These are phyloP conservation scores for Platanus orientalis DNA, from an alignment of 164 flowering plant genomes.

Conservation along the genomic window DNA sequence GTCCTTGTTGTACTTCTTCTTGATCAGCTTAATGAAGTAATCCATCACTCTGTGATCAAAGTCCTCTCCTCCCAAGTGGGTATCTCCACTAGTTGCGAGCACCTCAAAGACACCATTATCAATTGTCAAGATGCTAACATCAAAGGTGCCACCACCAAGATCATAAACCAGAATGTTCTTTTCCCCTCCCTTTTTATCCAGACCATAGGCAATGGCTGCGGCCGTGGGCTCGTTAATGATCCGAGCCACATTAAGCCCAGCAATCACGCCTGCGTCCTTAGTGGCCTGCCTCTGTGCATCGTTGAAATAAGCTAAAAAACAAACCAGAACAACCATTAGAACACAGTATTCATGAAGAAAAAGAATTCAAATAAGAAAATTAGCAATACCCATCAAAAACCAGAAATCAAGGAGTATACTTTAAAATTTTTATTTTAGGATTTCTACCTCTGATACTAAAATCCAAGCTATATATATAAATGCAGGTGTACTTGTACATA, in stretches of 20 bases:
- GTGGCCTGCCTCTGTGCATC: constrained; percentile 61
- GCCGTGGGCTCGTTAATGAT: constrained; percentile 62
- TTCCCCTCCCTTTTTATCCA: constrained; percentile 42
- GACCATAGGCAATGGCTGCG: constrained; percentile 52
- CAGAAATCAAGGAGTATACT: too few species aligned
- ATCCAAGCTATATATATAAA: too few species aligned
- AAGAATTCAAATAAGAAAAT: background rate
- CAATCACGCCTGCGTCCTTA: constrained; percentile 50
- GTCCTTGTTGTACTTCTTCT: constrained; percentile 44
- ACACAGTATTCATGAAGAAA: background rate
- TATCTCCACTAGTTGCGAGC: constrained; percentile 48
- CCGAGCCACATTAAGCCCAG: constrained; percentile 49
- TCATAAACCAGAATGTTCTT: constrained; percentile 45
- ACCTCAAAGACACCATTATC: constrained; percentile 53
- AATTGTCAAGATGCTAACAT: constrained; percentile 42
- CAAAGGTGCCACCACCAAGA: constrained; percentile 60
- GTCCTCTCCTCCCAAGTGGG: constrained; percentile 60
- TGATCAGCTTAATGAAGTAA: constrained; percentile 43
- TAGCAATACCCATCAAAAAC: too few species aligned
- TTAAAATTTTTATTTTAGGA: too few species aligned
- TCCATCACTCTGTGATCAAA: constrained; percentile 56
- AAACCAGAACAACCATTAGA: background rate
- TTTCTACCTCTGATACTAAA: too few species aligned
- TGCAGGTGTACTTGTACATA: too few species aligned
- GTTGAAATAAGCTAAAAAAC: constrained; percentile 46